Evolutionary conservation across 768 basidiomycete genomes (phyloP), one percentile per base, ranked within the genome.

Genomic region (Lactifluus rugatus): DNA sequence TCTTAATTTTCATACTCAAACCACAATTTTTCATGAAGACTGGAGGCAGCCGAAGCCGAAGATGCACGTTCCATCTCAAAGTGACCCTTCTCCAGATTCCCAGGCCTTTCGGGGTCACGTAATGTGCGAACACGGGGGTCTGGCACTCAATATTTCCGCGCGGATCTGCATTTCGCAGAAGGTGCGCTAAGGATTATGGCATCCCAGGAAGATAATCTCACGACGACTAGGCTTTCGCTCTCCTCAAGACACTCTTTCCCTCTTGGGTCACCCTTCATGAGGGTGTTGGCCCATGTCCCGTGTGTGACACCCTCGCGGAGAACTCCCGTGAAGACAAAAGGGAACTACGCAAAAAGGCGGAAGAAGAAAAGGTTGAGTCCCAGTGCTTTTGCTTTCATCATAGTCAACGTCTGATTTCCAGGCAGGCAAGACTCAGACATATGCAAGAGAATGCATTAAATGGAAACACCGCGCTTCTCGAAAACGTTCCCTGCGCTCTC

Each of bases 21-120:
- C 26, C 28, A n/a, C 19, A 23, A 41, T 36, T 17, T n/a, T 34
- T 48, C 1, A 54, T 46, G 32, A 23, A 93, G 91, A 89, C 68
- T 93, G 91, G 91, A 75, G 75, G 67, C 70, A 81, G 52, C 65
- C 70, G 46, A 85, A 78, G 64, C 91, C 91, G 23, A 87, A 81
- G 70, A 89, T 93, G 87, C 90, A 93, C 67, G 70, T 72, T 28
- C 64, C 70, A 37, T 74, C 72, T 39, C 67, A 80, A 65, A 70
- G 67, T 25, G 91, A 93, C 69, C 87, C 85, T 10, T 71, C 79
- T 14, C 91, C 91, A 5, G 82, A 84, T 65, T 74, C 79, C 26
- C 67, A 68, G 5, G 78, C 80, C 28, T 92, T 77, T 68, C 64
- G 69, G 44, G 67, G 69, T 36, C 79, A 93, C 66, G 83, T 92